A percentile compares a stretch with the other conserved stretches of the same genome.
These are phyloP conservation scores for Metarhizium anisopliae DNA, from an alignment of 2,329 filamentous ascomycete species.

Conservation along the genomic window DNA sequence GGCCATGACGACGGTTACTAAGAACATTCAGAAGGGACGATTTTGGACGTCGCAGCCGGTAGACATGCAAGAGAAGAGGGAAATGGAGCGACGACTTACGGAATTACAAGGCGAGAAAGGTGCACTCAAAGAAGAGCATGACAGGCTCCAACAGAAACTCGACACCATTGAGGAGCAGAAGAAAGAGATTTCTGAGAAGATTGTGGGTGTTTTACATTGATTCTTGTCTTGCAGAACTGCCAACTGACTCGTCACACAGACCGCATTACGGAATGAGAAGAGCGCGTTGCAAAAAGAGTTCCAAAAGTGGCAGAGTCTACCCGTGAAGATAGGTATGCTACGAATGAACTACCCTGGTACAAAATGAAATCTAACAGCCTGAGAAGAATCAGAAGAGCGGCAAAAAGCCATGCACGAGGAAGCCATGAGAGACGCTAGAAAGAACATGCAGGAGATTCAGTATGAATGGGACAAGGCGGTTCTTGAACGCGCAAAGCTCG, in stretches of 20 bases:
- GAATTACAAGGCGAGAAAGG: constrained; percentile 29
- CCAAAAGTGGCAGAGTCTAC: constrained; percentile 57
- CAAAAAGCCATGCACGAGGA: constrained; percentile 20
- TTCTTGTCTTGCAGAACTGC: background rate
- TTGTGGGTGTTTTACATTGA: constrained; percentile 20
- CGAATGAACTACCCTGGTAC: background rate
- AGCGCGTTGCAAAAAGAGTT: constrained; percentile 55
- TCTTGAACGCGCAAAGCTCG: constrained; percentile 45
- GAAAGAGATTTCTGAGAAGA: constrained; percentile 28
- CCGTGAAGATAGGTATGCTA: constrained; percentile 58
- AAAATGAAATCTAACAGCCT: constrained; percentile 11
- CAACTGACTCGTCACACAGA: constrained; percentile 25
- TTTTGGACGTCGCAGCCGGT: constrained; percentile 74
- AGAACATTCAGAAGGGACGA: constrained; percentile 48
- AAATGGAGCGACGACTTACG: constrained; percentile 45
- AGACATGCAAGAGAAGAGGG: constrained; percentile 54
- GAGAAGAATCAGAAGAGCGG: constrained; percentile 26
- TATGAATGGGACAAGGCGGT: constrained; percentile 45
- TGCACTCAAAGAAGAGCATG: constrained; percentile 23
- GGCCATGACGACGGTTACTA: constrained; percentile 62
- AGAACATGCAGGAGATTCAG: constrained; percentile 38
- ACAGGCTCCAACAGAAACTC: constrained; percentile 28
- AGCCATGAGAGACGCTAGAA: constrained; percentile 22
- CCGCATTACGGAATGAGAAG: constrained; percentile 52
- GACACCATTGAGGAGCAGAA: constrained; percentile 34